These are phyloP conservation scores for Colletotrichum chrysophilum DNA, from an alignment of 2,329 filamentous ascomycete species.

Conservation along the genomic window DNA sequence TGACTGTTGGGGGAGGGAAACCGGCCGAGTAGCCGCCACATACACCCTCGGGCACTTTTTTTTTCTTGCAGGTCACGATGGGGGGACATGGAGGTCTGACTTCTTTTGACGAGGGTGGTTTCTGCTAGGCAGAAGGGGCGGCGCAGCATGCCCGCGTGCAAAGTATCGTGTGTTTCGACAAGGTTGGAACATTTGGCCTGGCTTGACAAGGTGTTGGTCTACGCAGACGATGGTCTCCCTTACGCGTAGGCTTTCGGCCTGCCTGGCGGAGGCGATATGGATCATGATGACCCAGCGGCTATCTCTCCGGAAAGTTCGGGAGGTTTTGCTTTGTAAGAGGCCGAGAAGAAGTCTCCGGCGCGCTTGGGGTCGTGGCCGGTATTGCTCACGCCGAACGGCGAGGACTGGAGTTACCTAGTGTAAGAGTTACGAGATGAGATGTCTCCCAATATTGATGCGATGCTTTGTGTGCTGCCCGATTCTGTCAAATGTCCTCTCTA, in stretches of 20 bases:
- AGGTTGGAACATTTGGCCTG: not conserved
- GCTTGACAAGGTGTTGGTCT: not conserved
- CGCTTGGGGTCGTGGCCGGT: not conserved
- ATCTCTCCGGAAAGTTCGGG: not conserved
- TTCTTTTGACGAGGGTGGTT: not conserved
- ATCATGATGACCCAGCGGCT: not conserved
- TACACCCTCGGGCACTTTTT: not conserved
- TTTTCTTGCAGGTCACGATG: not conserved
- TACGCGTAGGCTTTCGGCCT: not conserved
- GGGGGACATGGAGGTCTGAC: not conserved
- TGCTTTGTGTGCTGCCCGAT: not conserved
- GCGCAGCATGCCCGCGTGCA: not conserved
- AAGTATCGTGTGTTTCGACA: not conserved
- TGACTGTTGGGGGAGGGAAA: not conserved
- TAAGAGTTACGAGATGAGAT: not conserved
- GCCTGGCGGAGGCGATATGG: not conserved
- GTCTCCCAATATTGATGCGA: not conserved
- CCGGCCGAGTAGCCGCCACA: not conserved
- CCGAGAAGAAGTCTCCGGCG: not conserved
- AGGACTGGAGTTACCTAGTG: not conserved
- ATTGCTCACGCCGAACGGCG: not conserved
- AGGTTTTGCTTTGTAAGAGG: not conserved
- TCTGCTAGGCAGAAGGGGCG: not conserved
- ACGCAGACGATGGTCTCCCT: not conserved
- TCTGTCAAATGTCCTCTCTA: no score